phyloP scores from a whole-genome alignment of 1,284 basidiomycete species.

The Trichosporon coremiiforme region DNA sequence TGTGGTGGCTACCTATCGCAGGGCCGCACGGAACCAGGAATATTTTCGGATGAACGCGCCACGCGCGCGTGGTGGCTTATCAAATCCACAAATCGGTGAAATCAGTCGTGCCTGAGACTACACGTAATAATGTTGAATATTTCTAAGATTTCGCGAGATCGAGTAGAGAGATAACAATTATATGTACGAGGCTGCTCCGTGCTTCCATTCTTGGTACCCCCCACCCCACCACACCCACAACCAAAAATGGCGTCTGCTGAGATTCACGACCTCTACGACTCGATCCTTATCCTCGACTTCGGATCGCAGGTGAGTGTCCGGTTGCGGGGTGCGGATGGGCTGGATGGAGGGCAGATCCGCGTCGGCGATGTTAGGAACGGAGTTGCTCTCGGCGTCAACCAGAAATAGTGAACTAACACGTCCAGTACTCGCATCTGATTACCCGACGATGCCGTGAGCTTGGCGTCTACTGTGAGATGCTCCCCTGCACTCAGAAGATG shows the following conservation, averaged over 20 bases:
- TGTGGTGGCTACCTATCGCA: neutral
- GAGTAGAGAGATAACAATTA: conserved; percentile 17
- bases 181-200: neutral
- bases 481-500: conserved; percentile 94
- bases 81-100: neutral
- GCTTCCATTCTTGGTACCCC: conserved; percentile 13
- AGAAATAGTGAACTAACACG: neutral
- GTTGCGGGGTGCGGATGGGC: conserved; percentile 3
- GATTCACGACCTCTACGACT: conserved; percentile 95
- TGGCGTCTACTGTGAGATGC: conserved; percentile 94
- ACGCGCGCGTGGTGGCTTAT: neutral
- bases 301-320: conserved; percentile 76
- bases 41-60: neutral
- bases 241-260: conserved; percentile 50
- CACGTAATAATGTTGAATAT: conserved; percentile 11
- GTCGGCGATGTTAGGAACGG: conserved; percentile 6
- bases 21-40: neutral
- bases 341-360: neutral
- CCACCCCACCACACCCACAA: conserved; percentile 22
- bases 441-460: conserved; percentile 97
- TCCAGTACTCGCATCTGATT: conserved; percentile 95
- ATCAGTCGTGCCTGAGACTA: neutral
- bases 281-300: conserved; percentile 95
- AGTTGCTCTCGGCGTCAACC: neutral
- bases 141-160: conserved; percentile 13